Base-by-base conservation (phyloP, 176 grass and related monocot species). In the Hyparrhenia diplandra region DNA sequence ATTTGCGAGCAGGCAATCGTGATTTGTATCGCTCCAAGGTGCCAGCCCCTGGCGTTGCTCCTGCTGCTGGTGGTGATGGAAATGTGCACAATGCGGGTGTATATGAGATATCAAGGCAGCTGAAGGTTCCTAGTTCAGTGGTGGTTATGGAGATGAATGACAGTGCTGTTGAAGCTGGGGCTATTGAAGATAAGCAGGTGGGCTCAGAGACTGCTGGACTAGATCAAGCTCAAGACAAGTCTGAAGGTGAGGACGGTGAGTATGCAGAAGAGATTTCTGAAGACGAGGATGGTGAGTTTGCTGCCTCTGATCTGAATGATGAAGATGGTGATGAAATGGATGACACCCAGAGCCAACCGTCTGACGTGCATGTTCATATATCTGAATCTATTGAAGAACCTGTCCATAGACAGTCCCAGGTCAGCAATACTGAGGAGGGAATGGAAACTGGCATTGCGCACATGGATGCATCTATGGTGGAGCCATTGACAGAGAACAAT, bases 1-100 rank as follows among this genome's bases (percentile, higher is more conserved):
- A 59, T 59, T 11, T 59, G n/a, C n/a, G 10, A 0, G n/a, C 55
- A 59, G 55, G 58, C 6, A 10, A 8, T 58, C n/a, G 17, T 67
- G 83, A 43, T 82, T 73, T 67, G 5, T 79, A 86, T 62, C 78
- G 60, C 39, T 14, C 47, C 66, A 86, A 82, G 87, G 43, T 45
- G 54, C 20, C 3, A 49, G 71, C 77, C 42, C 7, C 66, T 39
- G 61, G 0, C 20, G 65, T 21, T 71, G 73, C 10, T 46, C 21
- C 24, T 43, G 34, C 73, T 61, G 21, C 0, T 51, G 8, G 13
- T 72, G 62, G 21, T 34, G n/a, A 3, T 20, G 67, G 46, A 6
- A 28, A 32, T 5, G 8, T 67, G 35, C 77, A 59, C 47, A 42
- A 27, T 5, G 29, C 4, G 20, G 49, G 8, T 43, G 67, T 57